These are phyloP conservation scores for Alternaria conjuncta DNA, from an alignment of 2,329 filamentous ascomycete species.

Conservation along the genomic window DNA sequence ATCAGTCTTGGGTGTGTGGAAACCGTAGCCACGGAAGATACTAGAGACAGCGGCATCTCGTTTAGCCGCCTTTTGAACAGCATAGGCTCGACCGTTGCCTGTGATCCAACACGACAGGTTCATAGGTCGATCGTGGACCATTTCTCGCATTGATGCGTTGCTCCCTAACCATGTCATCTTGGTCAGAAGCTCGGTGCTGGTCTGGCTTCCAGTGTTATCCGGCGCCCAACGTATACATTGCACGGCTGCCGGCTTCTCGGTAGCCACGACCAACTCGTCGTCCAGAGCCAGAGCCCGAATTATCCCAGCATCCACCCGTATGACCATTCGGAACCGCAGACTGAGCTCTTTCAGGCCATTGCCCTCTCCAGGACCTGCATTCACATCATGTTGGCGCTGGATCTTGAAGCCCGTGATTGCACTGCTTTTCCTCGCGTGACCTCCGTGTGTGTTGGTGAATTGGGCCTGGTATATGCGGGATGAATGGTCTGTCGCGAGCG, in stretches of 20 bases:
- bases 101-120: constrained; percentile 94
- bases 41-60: constrained; percentile 61
- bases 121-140: constrained; percentile 96
- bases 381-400: constrained; percentile 46
- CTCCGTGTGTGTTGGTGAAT: constrained; percentile 64
- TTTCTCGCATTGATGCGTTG: constrained; percentile 76
- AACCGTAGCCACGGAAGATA: constrained; percentile 89
- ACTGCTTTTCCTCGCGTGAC: constrained; percentile 59
- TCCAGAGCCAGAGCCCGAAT: constrained; percentile 86
- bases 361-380: constrained; percentile 77
- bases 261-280: constrained; percentile 90
- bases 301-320: constrained; percentile 96
- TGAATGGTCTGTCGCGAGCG: constrained; percentile 81
- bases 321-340: constrained; percentile 94
- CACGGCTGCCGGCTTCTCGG: constrained; percentile 87
- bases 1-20: constrained; percentile 73
- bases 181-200: constrained; percentile 86
- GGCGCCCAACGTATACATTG: constrained; percentile 96
- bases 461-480: constrained; percentile 84
- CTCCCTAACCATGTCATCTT: constrained; percentile 86
- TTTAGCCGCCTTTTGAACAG: constrained; percentile 72
- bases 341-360: constrained; percentile 84
- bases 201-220: constrained; percentile 81
- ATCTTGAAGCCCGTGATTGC: constrained; percentile 46
- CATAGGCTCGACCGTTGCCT: constrained; percentile 84